A percentile compares a stretch with the other conserved stretches of the same genome.
Conservation (phyloP, 768 basidiomycete genomes). For the Auricularia heimuer region DNA sequence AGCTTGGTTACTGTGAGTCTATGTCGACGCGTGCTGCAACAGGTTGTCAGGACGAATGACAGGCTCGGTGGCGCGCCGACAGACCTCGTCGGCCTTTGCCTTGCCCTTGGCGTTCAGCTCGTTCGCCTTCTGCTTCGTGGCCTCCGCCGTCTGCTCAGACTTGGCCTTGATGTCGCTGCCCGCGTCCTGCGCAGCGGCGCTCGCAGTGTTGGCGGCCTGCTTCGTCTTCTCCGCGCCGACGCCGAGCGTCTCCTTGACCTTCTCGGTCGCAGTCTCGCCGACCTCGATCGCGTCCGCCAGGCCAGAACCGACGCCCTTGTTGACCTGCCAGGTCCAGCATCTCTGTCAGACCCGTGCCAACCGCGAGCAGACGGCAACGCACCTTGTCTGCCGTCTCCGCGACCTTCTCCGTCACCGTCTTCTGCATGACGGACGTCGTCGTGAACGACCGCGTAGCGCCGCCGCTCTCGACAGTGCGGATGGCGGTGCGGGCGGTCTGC, state of each 20-base stretch:
- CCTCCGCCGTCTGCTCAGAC: not conserved
- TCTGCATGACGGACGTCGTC: constrained; percentile 21
- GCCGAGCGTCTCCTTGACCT: constrained; percentile 29
- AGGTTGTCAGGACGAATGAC: too few species aligned
- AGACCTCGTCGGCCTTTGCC: not conserved
- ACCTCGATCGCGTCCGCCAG: constrained; percentile 34
- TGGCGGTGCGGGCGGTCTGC: not conserved
- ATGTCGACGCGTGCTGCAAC: not conserved
- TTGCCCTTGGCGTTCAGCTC: not conserved
- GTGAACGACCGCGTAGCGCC: constrained; percentile 19
- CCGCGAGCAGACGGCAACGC: not conserved
- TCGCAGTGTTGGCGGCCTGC: not conserved
- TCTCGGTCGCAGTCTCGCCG: constrained; percentile 30
- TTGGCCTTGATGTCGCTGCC: not conserved
- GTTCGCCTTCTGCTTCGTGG: not conserved
- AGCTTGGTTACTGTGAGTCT: too few species aligned
- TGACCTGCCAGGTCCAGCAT: constrained; percentile 21
- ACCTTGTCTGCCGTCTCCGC: constrained; percentile 31
- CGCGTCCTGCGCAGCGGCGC: not conserved
- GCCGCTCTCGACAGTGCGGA: constrained; percentile 11
- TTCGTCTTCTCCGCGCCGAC: not conserved
- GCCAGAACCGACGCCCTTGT: constrained; percentile 29
- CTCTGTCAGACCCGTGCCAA: not conserved
- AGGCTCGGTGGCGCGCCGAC: too few species aligned
- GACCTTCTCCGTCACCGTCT: constrained; percentile 31